A percentile compares a stretch with the other conserved stretches of the same genome.
These are phyloP conservation scores for Saccharata proteae DNA, from an alignment of 2,329 filamentous ascomycete species.

Conservation along the genomic window DNA sequence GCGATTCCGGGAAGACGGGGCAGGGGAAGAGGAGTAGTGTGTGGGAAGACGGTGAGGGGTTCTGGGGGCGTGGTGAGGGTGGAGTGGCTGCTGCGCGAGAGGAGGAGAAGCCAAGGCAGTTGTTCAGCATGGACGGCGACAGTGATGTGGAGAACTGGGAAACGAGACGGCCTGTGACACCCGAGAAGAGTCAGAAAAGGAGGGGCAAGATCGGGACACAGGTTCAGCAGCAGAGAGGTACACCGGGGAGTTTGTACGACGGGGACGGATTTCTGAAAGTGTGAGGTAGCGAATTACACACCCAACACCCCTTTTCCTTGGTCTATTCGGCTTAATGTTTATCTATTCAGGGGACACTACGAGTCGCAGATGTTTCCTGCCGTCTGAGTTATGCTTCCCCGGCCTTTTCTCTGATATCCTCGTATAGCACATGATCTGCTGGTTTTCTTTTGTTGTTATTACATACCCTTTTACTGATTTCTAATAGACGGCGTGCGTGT, in stretches of 20 bases:
- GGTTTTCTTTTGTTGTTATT: no score
- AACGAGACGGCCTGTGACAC: background rate
- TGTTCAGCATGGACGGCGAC: background rate
- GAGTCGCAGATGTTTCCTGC: no score
- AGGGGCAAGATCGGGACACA: slow-evolving; percentile 11
- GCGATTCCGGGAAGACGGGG: no score
- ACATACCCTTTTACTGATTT: no score
- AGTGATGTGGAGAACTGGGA: slow-evolving; percentile 1
- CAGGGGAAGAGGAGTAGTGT: slow-evolving; percentile 13
- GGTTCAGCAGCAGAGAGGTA: slow-evolving; percentile 9
- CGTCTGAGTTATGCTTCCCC: no score
- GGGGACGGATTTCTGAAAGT: slow-evolving; percentile 18
- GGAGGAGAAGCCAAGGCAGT: slow-evolving; percentile 9
- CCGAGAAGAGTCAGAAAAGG: background rate
- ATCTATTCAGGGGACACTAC: no score
- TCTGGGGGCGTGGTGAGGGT: slow-evolving; percentile 13
- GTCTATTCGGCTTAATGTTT: no score
- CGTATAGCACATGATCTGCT: no score
- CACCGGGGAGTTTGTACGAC: slow-evolving; percentile 23
- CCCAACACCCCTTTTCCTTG: no score
- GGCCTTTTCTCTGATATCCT: no score
- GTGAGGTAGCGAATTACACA: no score
- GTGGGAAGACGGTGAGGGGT: slow-evolving; percentile 22
- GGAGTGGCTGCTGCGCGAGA: slow-evolving; percentile 1
- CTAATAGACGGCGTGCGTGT: no score